These are phyloP conservation scores for Thermothelomyces thermophilus DNA, from an alignment of 2,329 filamentous ascomycete species.

Conservation along the genomic window DNA sequence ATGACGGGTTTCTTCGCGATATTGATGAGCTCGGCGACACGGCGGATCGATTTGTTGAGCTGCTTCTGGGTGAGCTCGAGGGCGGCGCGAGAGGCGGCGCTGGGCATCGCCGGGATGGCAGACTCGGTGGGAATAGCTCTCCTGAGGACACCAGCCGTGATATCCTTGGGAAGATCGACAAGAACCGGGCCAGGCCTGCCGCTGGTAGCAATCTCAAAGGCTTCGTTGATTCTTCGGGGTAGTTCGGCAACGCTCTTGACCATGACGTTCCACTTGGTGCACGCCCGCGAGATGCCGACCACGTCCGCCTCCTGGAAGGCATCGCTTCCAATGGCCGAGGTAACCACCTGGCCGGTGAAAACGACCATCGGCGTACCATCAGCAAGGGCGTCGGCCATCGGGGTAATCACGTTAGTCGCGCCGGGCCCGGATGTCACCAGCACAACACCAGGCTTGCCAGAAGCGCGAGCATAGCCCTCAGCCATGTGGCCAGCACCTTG, in stretches of 20 bases:
- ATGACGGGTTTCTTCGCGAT: conserved; percentile 89
- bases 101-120: conserved; percentile 71
- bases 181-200: conserved; percentile 91
- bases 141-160: conserved; percentile 77
- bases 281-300: conserved; percentile 85
- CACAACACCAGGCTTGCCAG: conserved; percentile 89
- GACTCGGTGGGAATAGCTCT: conserved; percentile 74
- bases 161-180: conserved; percentile 93
- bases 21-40: conserved; percentile 78
- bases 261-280: conserved; percentile 99
- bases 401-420: conserved; percentile 92
- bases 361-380: conserved; percentile 96
- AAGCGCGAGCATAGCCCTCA: conserved; percentile 89
- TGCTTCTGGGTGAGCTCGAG: conserved; percentile 66
- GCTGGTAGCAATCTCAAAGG: conserved; percentile 94
- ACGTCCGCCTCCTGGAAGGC: conserved; percentile 97
- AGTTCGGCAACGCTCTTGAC: conserved; percentile 92
- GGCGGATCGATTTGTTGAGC: conserved; percentile 64
- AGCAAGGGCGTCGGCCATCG: conserved; percentile 91
- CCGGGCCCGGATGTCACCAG: conserved; percentile 94
- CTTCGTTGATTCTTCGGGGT: conserved; percentile 90
- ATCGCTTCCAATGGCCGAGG: conserved; percentile 84
- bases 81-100: conserved; percentile 76
- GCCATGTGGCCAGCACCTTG: conserved; percentile 99
- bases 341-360: conserved; percentile 89